phyloP scores from a whole-genome alignment of 768 basidiomycete species.

The Lactarius trivialis region DNA sequence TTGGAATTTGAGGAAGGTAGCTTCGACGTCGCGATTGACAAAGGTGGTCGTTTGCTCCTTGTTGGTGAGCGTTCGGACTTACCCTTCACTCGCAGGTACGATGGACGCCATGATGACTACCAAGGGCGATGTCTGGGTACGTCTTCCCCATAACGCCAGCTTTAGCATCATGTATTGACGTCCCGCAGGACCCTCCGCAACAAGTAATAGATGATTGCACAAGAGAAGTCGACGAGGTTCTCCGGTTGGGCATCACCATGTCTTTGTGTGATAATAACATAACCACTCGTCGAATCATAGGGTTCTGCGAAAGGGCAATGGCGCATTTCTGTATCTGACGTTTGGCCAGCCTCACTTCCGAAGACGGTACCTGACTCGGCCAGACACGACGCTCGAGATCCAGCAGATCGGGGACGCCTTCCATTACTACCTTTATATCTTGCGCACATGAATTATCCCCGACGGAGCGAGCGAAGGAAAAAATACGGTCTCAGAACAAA shows the following conservation, averaged over 20 bases:
- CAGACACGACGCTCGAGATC: constrained; percentile 56
- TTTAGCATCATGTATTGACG: neutral
- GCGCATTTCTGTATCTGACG: constrained; percentile 71
- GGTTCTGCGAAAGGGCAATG: constrained; percentile 52
- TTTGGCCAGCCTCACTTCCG: constrained; percentile 91
- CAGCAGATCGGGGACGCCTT: constrained; percentile 71
- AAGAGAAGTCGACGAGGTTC: constrained; percentile 67
- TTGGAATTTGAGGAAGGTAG: constrained; percentile 51
- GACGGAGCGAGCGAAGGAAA: neutral
- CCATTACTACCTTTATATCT: constrained; percentile 75
- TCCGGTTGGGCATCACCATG: constrained; percentile 44
- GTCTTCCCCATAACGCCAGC: neutral
- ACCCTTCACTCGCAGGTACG: constrained; percentile 43
- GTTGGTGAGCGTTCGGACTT: neutral
- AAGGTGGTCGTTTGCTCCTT: constrained; percentile 38
- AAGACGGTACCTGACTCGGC: constrained; percentile 51
- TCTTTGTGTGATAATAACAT: neutral
- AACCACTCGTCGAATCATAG: constrained; percentile 36
- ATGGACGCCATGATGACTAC: constrained; percentile 89
- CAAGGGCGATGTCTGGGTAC: constrained; percentile 77
- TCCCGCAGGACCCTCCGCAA: constrained; percentile 62
- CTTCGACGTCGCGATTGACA: constrained; percentile 82
- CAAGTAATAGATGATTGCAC: constrained; percentile 65
- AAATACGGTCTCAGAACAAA: constrained; percentile 50
- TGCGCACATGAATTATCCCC: constrained; percentile 35